phyloP scores from a whole-genome alignment of 768 basidiomycete genomes.

The Termitomyces sp. region DNA sequence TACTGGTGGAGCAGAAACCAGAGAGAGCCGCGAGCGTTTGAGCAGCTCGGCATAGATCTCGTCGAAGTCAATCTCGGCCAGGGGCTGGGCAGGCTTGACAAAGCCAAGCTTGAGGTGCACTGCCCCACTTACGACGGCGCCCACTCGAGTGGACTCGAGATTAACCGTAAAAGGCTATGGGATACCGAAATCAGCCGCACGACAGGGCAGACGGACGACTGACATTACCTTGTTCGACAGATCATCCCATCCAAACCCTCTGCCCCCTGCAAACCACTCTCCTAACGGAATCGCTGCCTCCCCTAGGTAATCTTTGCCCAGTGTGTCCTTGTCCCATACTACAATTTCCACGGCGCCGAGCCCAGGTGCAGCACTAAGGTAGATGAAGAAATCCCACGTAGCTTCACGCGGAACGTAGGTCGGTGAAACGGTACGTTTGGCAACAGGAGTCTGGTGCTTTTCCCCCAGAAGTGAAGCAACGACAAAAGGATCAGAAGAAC shows the following conservation, averaged over 20 bases:
- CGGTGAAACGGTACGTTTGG: slow-evolving; percentile 70
- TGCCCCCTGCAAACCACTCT: slow-evolving; percentile 62
- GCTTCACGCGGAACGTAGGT: slow-evolving; percentile 60
- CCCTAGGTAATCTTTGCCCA: slow-evolving; percentile 91
- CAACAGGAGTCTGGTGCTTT: slow-evolving; percentile 67
- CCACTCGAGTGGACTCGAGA: slow-evolving; percentile 36
- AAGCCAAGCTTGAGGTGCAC: slow-evolving; percentile 45
- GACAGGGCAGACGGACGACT: neutral
- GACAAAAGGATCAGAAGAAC: slow-evolving; percentile 75
- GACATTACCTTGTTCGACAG: slow-evolving; percentile 62
- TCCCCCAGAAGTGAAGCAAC: slow-evolving; percentile 49
- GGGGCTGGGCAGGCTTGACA: slow-evolving; percentile 36
- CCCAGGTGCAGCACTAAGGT: slow-evolving; percentile 34
- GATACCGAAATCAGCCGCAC: neutral
- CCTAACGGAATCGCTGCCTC: slow-evolving; percentile 76
- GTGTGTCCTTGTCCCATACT: slow-evolving; percentile 90
- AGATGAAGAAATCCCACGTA: slow-evolving; percentile 88
- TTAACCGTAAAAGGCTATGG: slow-evolving; percentile 16
- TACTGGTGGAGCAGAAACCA: slow-evolving; percentile 77
- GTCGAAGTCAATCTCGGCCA: slow-evolving; percentile 44
- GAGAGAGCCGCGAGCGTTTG: slow-evolving; percentile 56
- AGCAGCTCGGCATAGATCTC: slow-evolving; percentile 59
- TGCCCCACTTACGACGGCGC: slow-evolving; percentile 33
- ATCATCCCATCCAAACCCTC: slow-evolving; percentile 52
- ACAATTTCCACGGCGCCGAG: slow-evolving; percentile 79